phyloP scores from a whole-genome alignment of 306 rosid genomes.

The Prunus padus region DNA sequence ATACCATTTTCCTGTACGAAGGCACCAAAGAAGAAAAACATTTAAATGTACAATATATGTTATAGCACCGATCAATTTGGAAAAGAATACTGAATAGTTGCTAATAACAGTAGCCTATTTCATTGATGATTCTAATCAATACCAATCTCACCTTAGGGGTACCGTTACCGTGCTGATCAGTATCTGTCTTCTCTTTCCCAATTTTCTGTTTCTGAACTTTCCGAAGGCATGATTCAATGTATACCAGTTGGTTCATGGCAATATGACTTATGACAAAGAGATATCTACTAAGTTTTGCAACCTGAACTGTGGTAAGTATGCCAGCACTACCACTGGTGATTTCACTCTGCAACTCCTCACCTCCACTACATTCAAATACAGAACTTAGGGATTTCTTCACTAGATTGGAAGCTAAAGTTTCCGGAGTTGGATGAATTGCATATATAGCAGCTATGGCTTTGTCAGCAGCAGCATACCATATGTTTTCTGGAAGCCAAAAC shows the following conservation, averaged over 20 bases:
- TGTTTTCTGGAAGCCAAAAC: conserved; percentile 73
- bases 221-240: conserved; percentile 80
- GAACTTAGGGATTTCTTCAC: conserved; percentile 64
- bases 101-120: background rate
- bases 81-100: background rate
- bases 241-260: conserved; percentile 90
- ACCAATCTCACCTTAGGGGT: conserved; percentile 51
- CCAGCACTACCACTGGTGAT: conserved; percentile 37
- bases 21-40: background rate
- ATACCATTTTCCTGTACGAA: conserved; percentile 69
- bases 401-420: conserved; percentile 63
- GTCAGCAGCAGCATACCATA: conserved; percentile 95
- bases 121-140: background rate
- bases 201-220: conserved; percentile 85
- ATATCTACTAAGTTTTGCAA: conserved; percentile 65
- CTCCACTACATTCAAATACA: conserved; percentile 47
- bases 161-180: conserved; percentile 52
- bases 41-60: background rate
- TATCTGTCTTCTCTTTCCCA: conserved; percentile 44
- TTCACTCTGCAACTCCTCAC: conserved; percentile 53
- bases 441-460: conserved; percentile 83
- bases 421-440: conserved; percentile 83
- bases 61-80: background rate
- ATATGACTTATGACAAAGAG: conserved; percentile 75
- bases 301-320: conserved; percentile 58